Base-by-base conservation (phyloP, 805 yeast genomes). In the Saccharomycopsis schoenii region DNA sequence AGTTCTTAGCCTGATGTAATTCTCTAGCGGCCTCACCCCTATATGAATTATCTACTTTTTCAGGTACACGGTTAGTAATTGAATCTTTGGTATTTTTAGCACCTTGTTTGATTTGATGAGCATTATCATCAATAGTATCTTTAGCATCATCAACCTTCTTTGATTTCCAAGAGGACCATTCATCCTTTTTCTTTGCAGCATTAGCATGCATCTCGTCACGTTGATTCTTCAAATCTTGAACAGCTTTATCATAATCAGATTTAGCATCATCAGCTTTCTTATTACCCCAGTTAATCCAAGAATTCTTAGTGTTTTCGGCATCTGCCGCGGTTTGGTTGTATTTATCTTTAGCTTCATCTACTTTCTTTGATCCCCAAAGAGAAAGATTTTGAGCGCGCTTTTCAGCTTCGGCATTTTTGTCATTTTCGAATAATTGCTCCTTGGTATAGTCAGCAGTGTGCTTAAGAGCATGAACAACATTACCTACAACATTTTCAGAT, bases 111-210 rank as follows among this genome's bases (percentile, higher is more conserved):
- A 51, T 47, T 19, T 39, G 36, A 5, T 57, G 57, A 59, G 17
- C 61, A 37, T 17, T 64, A 58, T 55, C 50, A 43, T 63, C 58
- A 40, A 57, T 58, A 42, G 58, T 55, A 34, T 59, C 58, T 43
- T 54, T 50, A 2, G 59, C 56, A 24, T 60, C 58, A 24, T 52
- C 64, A 15, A 51, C 42, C 56, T 58, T 65, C 50, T 59, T 58
- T 19, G 40, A 61, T 17, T 39, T 64, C 60, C 77, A 75, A 9
- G 68, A 61, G 63, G 71, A 72, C 79, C 80, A 75, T 21, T 71
- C 69, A 24, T 67, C 66, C 47, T 73, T 67, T 21, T 70, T 21
- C 55, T 61, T 62, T 60, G 64, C 42, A n/a, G 68, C 67, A 19
- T 62, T 52, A 12, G 61, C 52, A 58, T 62, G 65, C 69, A 68